Evolutionary conservation across 306 rosid genomes (phyloP).

Genomic region (Medicago arabica): DNA sequence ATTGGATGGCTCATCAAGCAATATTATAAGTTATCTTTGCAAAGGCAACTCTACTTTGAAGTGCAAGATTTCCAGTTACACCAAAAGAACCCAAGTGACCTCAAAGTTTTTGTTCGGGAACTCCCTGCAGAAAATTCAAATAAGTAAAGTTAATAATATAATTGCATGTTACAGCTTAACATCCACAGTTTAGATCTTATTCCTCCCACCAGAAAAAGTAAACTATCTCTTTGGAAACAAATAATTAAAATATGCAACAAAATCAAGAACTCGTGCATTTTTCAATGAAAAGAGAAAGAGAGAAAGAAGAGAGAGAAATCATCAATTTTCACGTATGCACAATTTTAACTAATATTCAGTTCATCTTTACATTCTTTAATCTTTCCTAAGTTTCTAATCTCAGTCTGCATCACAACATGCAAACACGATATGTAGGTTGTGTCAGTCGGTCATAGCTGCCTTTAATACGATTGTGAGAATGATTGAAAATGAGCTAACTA

Average conservation of each 20-base stretch:
- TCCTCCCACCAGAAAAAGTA: not conserved
- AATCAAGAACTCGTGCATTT: not conserved
- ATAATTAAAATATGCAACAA: slow-evolving; percentile 12
- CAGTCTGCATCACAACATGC: slow-evolving; percentile 22
- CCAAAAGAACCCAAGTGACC: slow-evolving; percentile 95
- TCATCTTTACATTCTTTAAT: slow-evolving; percentile 34
- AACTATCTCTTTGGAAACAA: slow-evolving; percentile 1
- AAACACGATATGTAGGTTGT: not conserved
- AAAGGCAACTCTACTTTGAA: slow-evolving; percentile 99
- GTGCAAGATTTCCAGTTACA: slow-evolving; percentile 99
- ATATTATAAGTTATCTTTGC: slow-evolving; percentile 93
- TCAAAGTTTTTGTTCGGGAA: slow-evolving; percentile 98
- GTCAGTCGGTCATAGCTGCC: not conserved
- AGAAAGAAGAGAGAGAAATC: not conserved
- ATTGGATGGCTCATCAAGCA: slow-evolving; percentile 99
- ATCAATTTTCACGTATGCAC: slow-evolving; percentile 6
- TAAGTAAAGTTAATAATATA: slow-evolving; percentile 29
- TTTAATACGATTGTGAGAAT: too few relatives aligned
- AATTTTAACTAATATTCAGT: slow-evolving; percentile 7
- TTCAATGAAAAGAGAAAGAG: not conserved
- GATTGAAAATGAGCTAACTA: too few relatives aligned
- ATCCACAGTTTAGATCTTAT: slow-evolving; percentile 25
- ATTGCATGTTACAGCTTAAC: slow-evolving; percentile 14
- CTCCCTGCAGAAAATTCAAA: slow-evolving; percentile 69
- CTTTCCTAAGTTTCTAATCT: slow-evolving; percentile 28